Evolutionary conservation across 2,329 filamentous ascomycete species (phyloP).

Genomic region (Mycosphaerella sp.): DNA sequence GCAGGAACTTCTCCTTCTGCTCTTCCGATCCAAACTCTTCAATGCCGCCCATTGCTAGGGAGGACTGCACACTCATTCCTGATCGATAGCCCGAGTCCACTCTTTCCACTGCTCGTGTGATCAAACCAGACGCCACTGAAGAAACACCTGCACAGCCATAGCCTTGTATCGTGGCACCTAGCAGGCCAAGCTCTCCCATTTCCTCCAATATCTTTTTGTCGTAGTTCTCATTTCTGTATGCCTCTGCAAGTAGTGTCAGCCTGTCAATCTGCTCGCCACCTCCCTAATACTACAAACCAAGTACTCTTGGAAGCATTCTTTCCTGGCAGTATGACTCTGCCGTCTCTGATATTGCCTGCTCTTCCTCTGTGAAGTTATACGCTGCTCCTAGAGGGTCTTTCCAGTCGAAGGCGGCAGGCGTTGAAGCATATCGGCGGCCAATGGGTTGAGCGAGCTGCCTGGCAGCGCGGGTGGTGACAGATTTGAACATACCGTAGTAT

Average conservation of each 20-base stretch:
- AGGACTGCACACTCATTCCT: constrained; percentile 89
- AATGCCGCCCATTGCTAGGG: constrained; percentile 89
- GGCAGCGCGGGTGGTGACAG: constrained; percentile 38
- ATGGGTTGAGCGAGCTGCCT: constrained; percentile 32
- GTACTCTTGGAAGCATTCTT: constrained; percentile 72
- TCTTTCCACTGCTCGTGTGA: constrained; percentile 82
- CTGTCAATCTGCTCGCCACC: neutral
- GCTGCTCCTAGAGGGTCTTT: constrained; percentile 70
- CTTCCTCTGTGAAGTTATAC: constrained; percentile 79
- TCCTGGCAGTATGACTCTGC: constrained; percentile 94
- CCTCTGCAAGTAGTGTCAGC: constrained; percentile 49
- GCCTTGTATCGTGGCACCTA: constrained; percentile 79
- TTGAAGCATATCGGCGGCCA: constrained; percentile 37
- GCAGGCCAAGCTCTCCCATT: constrained; percentile 86
- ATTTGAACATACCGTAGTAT: constrained; percentile 39
- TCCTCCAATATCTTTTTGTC: constrained; percentile 79
- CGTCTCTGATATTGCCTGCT: constrained; percentile 81
- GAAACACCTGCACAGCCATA: constrained; percentile 85
- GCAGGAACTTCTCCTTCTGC: constrained; percentile 78
- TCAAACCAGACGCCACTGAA: constrained; percentile 80
- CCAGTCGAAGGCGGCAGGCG: constrained; percentile 68
- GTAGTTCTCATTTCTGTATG: constrained; percentile 80
- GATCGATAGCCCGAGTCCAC: constrained; percentile 89
- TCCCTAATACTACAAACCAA: constrained; percentile 51
- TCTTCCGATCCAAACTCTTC: constrained; percentile 81